Evolutionary conservation across 352 stramenopile genomes (phyloP).

Genomic region (Phytopythium vexans): DNA sequence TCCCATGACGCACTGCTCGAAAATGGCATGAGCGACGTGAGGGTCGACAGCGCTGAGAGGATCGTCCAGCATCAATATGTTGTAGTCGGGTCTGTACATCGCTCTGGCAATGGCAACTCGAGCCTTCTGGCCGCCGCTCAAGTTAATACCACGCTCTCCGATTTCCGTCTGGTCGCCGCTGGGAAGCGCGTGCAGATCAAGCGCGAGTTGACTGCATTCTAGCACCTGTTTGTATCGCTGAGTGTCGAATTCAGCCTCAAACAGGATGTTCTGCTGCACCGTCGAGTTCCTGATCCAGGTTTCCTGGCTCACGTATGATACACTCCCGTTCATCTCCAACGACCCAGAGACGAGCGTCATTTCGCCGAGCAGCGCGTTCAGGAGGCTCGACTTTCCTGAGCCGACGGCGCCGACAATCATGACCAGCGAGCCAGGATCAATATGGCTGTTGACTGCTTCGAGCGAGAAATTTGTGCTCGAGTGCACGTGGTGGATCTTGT

Average conservation of each 20-base stretch:
- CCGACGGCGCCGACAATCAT: constrained; percentile 48
- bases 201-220: constrained; percentile 60
- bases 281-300: constrained; percentile 90
- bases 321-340: constrained; percentile 6
- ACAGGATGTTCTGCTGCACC: constrained; percentile 64
- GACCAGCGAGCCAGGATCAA: constrained; percentile 46
- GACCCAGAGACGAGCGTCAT: constrained; percentile 23
- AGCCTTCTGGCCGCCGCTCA: constrained; percentile 89
- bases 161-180: constrained; percentile 91
- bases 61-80: constrained; percentile 95
- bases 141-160: constrained; percentile 90
- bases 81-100: constrained; percentile 82
- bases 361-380: constrained; percentile 39
- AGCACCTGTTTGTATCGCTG: constrained; percentile 38
- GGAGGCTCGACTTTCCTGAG: constrained; percentile 39
- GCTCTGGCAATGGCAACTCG: constrained; percentile 82
- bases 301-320: constrained; percentile 84
- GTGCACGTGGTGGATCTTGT: too few relatives aligned
- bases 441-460: constrained; percentile 46
- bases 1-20: constrained; percentile 22
- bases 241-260: constrained; percentile 16
- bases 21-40: constrained; percentile 29
- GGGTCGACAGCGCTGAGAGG: too few relatives aligned
- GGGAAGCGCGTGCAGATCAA: constrained; percentile 81
- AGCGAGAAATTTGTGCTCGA: constrained; percentile 22